These are phyloP conservation scores for Aspergillus melleus DNA, from an alignment of 2,329 filamentous ascomycete genomes.

Conservation along the genomic window DNA sequence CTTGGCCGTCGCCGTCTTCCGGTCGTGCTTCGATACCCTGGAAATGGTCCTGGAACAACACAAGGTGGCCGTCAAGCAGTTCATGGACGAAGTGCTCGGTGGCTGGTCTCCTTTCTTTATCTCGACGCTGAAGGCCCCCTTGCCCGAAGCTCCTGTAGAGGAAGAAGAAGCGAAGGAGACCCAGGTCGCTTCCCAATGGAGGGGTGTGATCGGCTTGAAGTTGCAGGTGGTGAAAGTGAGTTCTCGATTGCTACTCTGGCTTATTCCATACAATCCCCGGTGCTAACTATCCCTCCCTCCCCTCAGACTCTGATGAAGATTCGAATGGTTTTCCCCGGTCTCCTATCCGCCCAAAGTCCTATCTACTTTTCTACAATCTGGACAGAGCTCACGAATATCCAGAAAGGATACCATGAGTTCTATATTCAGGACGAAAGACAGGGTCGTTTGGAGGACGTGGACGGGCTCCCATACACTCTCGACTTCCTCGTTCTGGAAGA, in stretches of 20 bases:
- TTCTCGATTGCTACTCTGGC: not conserved
- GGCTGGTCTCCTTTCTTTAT: constrained; percentile 91
- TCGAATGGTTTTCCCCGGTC: constrained; percentile 75
- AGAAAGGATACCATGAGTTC: constrained; percentile 72
- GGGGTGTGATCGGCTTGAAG: constrained; percentile 82
- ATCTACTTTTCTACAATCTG: constrained; percentile 83
- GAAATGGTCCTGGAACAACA: constrained; percentile 97
- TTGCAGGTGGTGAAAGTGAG: constrained; percentile 80
- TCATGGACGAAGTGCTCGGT: constrained; percentile 80
- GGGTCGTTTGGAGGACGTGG: constrained; percentile 83
- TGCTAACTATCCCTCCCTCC: constrained; percentile 7
- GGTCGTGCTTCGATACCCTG: constrained; percentile 88
- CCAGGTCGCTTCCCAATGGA: constrained; percentile 66
- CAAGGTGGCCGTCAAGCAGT: constrained; percentile 78
- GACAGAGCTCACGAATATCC: constrained; percentile 77
- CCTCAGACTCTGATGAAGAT: constrained; percentile 80
- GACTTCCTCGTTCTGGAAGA: constrained; percentile 94
- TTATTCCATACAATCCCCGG: not conserved
- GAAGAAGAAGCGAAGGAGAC: constrained; percentile 59
- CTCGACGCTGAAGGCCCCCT: constrained; percentile 68
- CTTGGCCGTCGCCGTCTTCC: constrained; percentile 85
- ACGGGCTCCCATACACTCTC: constrained; percentile 88
- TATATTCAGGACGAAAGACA: constrained; percentile 86
- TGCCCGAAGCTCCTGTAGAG: constrained; percentile 62
- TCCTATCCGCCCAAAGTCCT: constrained; percentile 79